Evolutionary conservation across 78 protist species (phyloP).

Genomic region (Chrysochromulina tobinii): DNA sequence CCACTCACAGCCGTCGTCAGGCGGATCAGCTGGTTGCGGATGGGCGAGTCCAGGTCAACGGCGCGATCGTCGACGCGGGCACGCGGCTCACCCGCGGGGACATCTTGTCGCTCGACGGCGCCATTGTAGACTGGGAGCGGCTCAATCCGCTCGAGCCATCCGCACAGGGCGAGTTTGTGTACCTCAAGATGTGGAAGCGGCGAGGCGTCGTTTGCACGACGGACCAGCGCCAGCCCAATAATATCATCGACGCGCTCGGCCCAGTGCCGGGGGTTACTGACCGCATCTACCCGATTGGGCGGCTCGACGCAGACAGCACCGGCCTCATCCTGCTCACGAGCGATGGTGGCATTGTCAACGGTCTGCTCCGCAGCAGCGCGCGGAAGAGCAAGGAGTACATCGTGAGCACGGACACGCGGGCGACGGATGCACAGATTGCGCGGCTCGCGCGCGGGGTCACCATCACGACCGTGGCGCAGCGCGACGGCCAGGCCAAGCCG

Average conservation of each 20-base stretch:
- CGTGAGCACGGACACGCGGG: neutral
- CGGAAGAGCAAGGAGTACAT: neutral
- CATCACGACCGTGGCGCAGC: neutral
- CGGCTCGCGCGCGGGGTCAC: neutral
- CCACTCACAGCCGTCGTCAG: neutral
- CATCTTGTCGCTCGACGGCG: neutral
- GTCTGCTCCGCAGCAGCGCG: neutral
- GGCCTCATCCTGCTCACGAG: slow-evolving; percentile 19
- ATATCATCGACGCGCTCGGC: neutral
- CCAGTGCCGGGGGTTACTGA: neutral
- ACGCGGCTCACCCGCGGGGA: neutral
- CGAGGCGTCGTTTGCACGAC: slow-evolving; percentile 13
- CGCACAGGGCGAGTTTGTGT: neutral
- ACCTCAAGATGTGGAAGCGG: slow-evolving; percentile 17
- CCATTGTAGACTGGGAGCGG: neutral
- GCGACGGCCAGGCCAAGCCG: neutral
- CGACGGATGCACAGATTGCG: neutral
- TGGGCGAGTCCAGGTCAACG: neutral
- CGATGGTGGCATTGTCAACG: neutral
- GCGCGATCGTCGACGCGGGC: neutral
- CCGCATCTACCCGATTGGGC: neutral
- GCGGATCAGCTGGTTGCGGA: neutral
- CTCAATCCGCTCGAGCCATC: neutral
- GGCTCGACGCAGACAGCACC: neutral
- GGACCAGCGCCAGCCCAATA: neutral